phyloP scores from a whole-genome alignment of 139 green algal genomes.

The Chlorella sp. region DNA sequence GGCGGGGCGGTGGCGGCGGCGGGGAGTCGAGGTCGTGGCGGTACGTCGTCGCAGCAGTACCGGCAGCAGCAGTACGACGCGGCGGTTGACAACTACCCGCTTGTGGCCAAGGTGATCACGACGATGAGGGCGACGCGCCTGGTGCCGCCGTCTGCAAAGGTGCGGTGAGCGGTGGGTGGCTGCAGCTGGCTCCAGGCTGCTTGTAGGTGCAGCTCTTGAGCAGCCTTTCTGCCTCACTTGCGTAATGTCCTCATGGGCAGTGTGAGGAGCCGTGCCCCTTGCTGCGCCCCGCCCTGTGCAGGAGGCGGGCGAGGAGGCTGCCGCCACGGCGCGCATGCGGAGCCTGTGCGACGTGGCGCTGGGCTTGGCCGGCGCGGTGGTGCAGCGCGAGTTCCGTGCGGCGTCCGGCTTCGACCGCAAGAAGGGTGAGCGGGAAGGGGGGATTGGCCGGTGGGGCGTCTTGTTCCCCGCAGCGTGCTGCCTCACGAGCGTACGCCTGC shows the following conservation, averaged over 20 bases:
- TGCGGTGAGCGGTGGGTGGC: too few species aligned
- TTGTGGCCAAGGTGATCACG: background rate
- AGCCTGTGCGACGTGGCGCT: background rate
- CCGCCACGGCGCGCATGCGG: background rate
- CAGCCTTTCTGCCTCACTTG: background rate
- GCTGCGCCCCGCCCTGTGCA: too few species aligned
- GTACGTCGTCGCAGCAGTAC: background rate
- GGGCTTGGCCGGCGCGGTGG: background rate
- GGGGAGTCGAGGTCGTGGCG: too few species aligned
- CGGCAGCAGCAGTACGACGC: background rate
- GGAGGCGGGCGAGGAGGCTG: background rate
- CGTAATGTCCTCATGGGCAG: background rate
- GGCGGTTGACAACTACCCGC: background rate
- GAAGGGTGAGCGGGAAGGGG: too few species aligned
- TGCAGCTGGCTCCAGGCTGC: too few species aligned
- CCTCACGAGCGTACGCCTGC: too few species aligned
- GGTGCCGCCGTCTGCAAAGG: too few species aligned
- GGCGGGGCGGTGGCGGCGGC: background rate
- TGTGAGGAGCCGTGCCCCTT: background rate
- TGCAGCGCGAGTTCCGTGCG: background rate
- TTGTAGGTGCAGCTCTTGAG: too few species aligned
- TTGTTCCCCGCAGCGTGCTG: too few species aligned
- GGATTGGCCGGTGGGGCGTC: too few species aligned
- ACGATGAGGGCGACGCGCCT: too few species aligned
- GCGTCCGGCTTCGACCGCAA: too few species aligned